These are phyloP conservation scores for Chiua virens DNA, from an alignment of 768 basidiomycete species.

Conservation along the genomic window DNA sequence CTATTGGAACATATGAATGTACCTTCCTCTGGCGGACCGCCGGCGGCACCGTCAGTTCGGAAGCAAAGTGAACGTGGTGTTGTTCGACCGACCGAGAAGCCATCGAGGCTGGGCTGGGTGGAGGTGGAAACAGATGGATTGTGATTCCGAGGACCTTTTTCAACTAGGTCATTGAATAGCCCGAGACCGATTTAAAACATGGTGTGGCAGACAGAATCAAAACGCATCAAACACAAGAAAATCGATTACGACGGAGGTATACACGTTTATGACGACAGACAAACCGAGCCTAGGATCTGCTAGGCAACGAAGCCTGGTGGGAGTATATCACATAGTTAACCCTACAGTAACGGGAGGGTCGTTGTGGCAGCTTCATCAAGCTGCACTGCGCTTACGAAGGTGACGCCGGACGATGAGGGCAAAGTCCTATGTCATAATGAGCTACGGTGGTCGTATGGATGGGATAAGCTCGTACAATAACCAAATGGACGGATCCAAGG, in stretches of 20 bases:
- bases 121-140: not conserved
- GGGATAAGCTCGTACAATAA: constrained; percentile 15
- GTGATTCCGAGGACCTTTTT: not conserved
- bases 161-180: not conserved
- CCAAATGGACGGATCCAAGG: constrained; percentile 18
- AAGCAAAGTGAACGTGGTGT: constrained; percentile 33
- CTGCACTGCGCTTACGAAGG: constrained; percentile 1
- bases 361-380: not conserved
- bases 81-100: constrained; percentile 9
- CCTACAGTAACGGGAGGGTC: not conserved
- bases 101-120: constrained; percentile 25
- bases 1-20: not conserved
- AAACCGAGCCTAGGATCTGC: constrained; percentile 6
- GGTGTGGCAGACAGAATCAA: not conserved
- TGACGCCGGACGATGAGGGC: constrained; percentile 17
- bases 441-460: not conserved
- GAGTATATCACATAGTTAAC: not conserved
- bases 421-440: constrained; percentile 21
- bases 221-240: constrained; percentile 5
- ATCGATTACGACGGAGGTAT: constrained; percentile 9
- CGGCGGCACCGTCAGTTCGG: constrained; percentile 32
- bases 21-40: constrained; percentile 35
- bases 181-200: constrained; percentile 13
- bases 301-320: not conserved
- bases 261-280: constrained; percentile 8